These are phyloP conservation scores for Aspergillus niger DNA, from an alignment of 2,329 filamentous ascomycete species.

Conservation along the genomic window DNA sequence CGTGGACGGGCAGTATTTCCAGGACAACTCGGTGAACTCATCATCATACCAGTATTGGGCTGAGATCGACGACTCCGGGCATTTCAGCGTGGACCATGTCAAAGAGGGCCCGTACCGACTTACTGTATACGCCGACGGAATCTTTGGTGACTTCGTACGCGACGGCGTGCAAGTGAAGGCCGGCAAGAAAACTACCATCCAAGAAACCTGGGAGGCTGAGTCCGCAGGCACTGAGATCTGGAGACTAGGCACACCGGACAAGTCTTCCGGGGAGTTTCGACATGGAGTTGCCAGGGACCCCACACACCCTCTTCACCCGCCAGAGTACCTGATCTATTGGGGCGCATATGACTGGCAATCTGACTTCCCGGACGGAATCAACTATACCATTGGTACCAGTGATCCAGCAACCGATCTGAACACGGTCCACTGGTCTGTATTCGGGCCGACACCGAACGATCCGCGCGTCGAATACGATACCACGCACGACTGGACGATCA, in stretches of 20 bases:
- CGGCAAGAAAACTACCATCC: slow-evolving; percentile 41
- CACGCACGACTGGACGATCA: slow-evolving; percentile 61
- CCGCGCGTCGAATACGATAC: slow-evolving; percentile 44
- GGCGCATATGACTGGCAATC: slow-evolving; percentile 59
- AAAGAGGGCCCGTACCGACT: slow-evolving; percentile 62
- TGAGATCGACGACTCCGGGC: slow-evolving; percentile 51
- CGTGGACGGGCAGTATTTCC: slow-evolving; percentile 55
- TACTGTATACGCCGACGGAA: slow-evolving; percentile 63
- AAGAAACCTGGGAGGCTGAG: slow-evolving; percentile 56
- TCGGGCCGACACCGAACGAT: slow-evolving; percentile 49
- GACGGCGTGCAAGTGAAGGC: slow-evolving; percentile 53
- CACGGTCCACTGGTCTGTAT: slow-evolving; percentile 68
- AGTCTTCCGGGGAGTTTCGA: slow-evolving; percentile 61
- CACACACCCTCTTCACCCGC: slow-evolving; percentile 54
- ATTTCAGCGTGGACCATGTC: slow-evolving; percentile 56
- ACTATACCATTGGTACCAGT: slow-evolving; percentile 59
- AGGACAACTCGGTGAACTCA: slow-evolving; percentile 60
- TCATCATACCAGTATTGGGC: slow-evolving; percentile 66
- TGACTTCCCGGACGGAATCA: slow-evolving; percentile 62
- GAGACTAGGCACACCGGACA: slow-evolving; percentile 65
- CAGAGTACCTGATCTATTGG: slow-evolving; percentile 65
- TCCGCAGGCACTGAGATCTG: slow-evolving; percentile 61
- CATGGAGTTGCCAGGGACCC: slow-evolving; percentile 57
- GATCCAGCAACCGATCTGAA: slow-evolving; percentile 57
- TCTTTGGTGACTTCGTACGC: slow-evolving; percentile 62